Evolutionary conservation across 2,329 filamentous ascomycete genomes (phyloP), one percentile per base, ranked within the genome.

Genomic region (Penicillium corylophilum): DNA sequence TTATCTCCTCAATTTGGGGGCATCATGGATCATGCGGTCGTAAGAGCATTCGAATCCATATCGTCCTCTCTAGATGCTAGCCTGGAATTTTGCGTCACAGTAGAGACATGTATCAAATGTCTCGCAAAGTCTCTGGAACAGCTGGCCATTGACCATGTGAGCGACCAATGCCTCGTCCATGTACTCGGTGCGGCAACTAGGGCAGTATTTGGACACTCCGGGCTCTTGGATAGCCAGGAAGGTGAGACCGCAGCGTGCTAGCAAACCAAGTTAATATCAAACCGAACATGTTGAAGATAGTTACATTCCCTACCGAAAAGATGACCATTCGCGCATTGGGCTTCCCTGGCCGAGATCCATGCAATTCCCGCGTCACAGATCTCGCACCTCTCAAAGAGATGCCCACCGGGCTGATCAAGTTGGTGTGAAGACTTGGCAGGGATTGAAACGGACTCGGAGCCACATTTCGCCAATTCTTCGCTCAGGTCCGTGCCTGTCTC

Each of bases 151-250:
- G n/a, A 54, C 46, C 4, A 47, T 28, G 31, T 45, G 22, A 48
- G 57, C 51, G 9, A 74, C 46, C 8, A 63, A 57, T 29, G 77
- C 74, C 43, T 79, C 76, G 40, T 73, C 74, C 7, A 82, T 57
- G 57, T 75, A 80, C 40, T 78, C 75, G 23, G 67, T 75, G 12
- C 64, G 72, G 58, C 82, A 84, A n/a, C 76, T 67, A 16, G 75
- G 75, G 62, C 82, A 84, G 44, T 72, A 73, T 59, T 82, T 82
- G 12, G 79, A 78, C 2, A 78, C 70, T 1, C 75, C 75, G 2
- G 81, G 80, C 29, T 77, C 74, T 61, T 82, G 80, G 6, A 84
- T 81, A 1, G 79, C 72, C 5, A 82, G 59, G 46, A 81, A 79
- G n/a, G 78, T 80, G 20, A 83, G 56, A 12, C 73, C 73, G 58